phyloP scores from a whole-genome alignment of 2,329 filamentous ascomycete species.

The Trichothecium sympodiale region DNA sequence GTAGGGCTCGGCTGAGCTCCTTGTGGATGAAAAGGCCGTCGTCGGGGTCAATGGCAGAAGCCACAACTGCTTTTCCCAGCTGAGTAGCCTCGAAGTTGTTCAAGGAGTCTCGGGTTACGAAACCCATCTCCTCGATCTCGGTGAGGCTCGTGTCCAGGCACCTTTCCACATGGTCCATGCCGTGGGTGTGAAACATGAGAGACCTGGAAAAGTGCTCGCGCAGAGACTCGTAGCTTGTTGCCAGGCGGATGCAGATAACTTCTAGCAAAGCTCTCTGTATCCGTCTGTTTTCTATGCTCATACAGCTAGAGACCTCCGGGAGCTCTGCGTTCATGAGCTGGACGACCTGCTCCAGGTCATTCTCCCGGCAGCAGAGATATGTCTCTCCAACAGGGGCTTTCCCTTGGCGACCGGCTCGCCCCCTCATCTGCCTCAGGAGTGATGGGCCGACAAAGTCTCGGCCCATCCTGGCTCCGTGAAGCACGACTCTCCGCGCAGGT shows the following conservation, averaged over 20 bases:
- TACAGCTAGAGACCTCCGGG: constrained; percentile 57
- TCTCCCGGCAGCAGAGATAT: constrained; percentile 60
- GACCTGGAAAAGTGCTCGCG: constrained; percentile 60
- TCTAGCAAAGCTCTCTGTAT: constrained; percentile 65
- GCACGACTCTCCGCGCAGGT: constrained; percentile 60
- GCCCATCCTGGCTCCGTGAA: constrained; percentile 67
- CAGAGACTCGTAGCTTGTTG: constrained; percentile 52
- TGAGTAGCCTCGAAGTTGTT: constrained; percentile 49
- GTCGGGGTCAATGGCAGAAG: constrained; percentile 61
- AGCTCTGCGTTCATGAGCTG: constrained; percentile 63
- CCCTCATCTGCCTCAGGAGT: constrained; percentile 73
- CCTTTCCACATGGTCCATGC: constrained; percentile 33
- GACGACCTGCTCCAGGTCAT: constrained; percentile 58
- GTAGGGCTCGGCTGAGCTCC: constrained; percentile 55
- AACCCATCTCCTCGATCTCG: constrained; percentile 42
- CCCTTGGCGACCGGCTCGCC: constrained; percentile 65
- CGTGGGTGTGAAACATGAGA: constrained; percentile 48
- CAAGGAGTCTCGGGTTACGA: constrained; percentile 39
- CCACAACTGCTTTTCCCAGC: constrained; percentile 60
- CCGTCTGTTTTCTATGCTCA: constrained; percentile 55
- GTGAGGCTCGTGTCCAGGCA: constrained; percentile 48
- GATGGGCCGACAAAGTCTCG: constrained; percentile 66
- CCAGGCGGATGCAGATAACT: constrained; percentile 56
- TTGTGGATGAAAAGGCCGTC: constrained; percentile 64
- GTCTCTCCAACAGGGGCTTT: constrained; percentile 71